A percentile compares a stretch with the other conserved stretches of the same genome.
Evolutionary conservation across 2,329 filamentous ascomycete genomes (phyloP).

Genomic region (Aspergillus quadricinctus): DNA sequence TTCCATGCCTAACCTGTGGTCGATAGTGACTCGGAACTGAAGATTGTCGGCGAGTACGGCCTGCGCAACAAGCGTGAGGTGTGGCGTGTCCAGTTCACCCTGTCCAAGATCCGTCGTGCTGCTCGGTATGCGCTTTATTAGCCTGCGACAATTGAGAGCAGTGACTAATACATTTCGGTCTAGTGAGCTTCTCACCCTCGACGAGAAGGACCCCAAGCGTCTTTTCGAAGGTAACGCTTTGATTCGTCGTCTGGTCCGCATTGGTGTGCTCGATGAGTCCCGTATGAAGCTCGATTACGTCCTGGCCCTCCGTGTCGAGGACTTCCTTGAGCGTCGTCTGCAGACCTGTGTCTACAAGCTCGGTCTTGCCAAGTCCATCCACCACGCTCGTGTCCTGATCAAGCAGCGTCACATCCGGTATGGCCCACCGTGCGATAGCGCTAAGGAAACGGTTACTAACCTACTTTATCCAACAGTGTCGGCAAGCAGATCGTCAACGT

Average conservation of each 20-base stretch:
- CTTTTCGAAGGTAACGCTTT: slow-evolving; percentile 99
- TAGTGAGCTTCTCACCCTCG: slow-evolving; percentile 99
- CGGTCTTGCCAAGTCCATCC: slow-evolving; percentile 98
- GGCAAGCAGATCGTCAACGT: slow-evolving; percentile 99
- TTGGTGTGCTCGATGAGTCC: slow-evolving; percentile 99
- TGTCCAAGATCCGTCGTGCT: slow-evolving; percentile 99
- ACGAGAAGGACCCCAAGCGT: slow-evolving; percentile 99
- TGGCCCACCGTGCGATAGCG: slow-evolving; percentile 11
- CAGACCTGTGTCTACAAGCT: slow-evolving; percentile 99
- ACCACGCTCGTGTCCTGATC: slow-evolving; percentile 99
- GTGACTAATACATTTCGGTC: slow-evolving; percentile 8
- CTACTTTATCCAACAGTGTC: slow-evolving; percentile 53
- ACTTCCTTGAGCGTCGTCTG: slow-evolving; percentile 99
- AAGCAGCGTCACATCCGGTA: slow-evolving; percentile 96
- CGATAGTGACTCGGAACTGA: slow-evolving; percentile 94
- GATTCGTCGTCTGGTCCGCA: slow-evolving; percentile 99
- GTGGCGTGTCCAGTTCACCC: slow-evolving; percentile 98
- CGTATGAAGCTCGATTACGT: slow-evolving; percentile 99
- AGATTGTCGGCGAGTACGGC: slow-evolving; percentile 99
- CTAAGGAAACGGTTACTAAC: neutral
- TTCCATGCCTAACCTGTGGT: slow-evolving; percentile 64
- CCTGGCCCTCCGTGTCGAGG: slow-evolving; percentile 96
- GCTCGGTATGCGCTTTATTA: slow-evolving; percentile 71
- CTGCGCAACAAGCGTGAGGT: slow-evolving; percentile 99
- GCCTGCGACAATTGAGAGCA: neutral